phyloP scores from a whole-genome alignment of 2,329 filamentous ascomycete species.

The Aspergillus brunneoviolaceus region DNA sequence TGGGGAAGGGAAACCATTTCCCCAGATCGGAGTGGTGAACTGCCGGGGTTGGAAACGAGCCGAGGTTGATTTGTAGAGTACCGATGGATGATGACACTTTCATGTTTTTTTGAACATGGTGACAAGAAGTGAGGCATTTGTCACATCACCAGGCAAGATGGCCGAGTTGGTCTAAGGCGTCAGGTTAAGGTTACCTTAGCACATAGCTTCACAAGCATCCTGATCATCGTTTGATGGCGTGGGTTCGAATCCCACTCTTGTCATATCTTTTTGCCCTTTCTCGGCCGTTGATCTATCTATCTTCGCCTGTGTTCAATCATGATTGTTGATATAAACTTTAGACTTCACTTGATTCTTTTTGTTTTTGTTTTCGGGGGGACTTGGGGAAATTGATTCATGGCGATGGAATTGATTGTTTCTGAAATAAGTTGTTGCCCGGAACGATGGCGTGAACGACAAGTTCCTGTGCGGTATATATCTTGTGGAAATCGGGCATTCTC shows the following conservation, averaged over 20 bases:
- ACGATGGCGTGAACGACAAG: too few relatives aligned
- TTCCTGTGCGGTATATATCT: too few relatives aligned
- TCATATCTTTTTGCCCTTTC: slow-evolving; percentile 1
- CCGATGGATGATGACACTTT: neutral
- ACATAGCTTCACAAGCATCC: slow-evolving; percentile 4
- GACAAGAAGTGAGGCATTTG: neutral
- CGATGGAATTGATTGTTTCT: too few relatives aligned
- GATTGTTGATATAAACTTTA: too few relatives aligned
- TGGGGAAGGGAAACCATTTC: neutral
- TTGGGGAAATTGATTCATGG: too few relatives aligned
- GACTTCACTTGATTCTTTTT: too few relatives aligned
- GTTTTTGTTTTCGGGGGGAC: too few relatives aligned
- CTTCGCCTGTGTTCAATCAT: too few relatives aligned
- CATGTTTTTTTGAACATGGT: fast-evolving
- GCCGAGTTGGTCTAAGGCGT: slow-evolving; percentile 39
- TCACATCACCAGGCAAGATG: slow-evolving; percentile 29
- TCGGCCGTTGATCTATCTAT: too few relatives aligned
- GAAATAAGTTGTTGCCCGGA: too few relatives aligned
- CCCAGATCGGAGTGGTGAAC: neutral
- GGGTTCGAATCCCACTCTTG: slow-evolving; percentile 9
- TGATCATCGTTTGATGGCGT: slow-evolving; percentile 5
- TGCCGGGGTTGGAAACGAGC: neutral
- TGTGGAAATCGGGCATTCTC: too few relatives aligned
- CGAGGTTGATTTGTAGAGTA: neutral
- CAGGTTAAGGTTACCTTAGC: slow-evolving; percentile 9